phyloP scores from a whole-genome alignment of 2,329 filamentous ascomycete genomes.

The Xylariales sp. region DNA sequence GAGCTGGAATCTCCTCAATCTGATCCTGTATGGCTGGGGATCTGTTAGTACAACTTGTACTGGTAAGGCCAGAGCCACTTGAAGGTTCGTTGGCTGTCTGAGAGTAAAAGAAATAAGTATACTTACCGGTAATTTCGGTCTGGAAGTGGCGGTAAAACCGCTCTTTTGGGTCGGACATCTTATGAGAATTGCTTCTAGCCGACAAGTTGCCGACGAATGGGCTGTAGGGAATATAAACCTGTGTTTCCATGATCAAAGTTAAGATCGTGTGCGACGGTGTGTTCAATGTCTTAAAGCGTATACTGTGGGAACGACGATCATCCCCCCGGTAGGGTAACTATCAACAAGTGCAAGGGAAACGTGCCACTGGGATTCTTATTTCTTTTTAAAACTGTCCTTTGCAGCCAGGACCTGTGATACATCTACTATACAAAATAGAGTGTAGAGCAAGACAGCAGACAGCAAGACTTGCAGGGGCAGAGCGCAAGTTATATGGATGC shows the following conservation, averaged over 20 bases:
- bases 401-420: too few species aligned
- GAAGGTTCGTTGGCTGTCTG: background rate
- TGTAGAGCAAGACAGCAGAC: too few species aligned
- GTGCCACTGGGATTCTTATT: too few species aligned
- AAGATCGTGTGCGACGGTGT: background rate
- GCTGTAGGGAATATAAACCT: conserved; percentile 4
- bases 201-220: background rate
- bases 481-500: too few species aligned
- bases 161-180: conserved; percentile 58
- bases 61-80: background rate
- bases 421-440: too few species aligned
- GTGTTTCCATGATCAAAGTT: conserved; percentile 4
- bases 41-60: background rate
- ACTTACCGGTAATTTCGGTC: conserved; percentile 64
- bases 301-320: too few species aligned
- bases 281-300: too few species aligned
- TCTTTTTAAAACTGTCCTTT: too few species aligned
- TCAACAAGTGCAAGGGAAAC: too few species aligned
- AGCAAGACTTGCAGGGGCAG: too few species aligned
- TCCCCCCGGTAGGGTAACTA: too few species aligned
- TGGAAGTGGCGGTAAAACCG: conserved; percentile 84
- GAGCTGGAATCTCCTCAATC: conserved; percentile 63
- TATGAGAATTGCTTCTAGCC: conserved; percentile 5
- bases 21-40: conserved; percentile 67
- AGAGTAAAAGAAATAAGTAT: background rate